Base-by-base conservation (phyloP, 805 yeast genomes). In the Saturnispora bothae region DNA sequence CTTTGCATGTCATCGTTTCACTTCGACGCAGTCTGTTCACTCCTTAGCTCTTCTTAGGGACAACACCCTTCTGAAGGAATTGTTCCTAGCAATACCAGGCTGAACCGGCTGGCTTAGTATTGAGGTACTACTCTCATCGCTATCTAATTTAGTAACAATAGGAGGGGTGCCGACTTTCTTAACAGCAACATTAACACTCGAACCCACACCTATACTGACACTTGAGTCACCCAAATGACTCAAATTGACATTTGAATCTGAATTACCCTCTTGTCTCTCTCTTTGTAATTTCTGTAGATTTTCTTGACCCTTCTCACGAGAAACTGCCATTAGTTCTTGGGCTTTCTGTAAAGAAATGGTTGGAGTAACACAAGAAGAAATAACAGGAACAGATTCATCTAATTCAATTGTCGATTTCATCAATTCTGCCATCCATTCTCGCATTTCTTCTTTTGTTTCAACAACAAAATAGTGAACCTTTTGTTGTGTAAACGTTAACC, bases 391-490 rank as follows among this genome's bases (percentile, higher is more conserved):
- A 2, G 83, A 60, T 41, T 92, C 96, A 60, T 92, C 98, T 40
- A 94, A 69, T 54, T 92, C 99, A 50, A 92, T 94, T 0, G 97
- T 92, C 0, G 97, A 94, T 43, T 88, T 85, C 76, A 88, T 83
- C 43, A 92, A 65, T 0, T 96, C 94, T 38, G 86, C 82, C 76
- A 88, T 77, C 99, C 99, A 92, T 2, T 71, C 72, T 54, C 95
- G 70, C 95, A 89, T 82, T 46, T 89, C 97, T 35, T 85, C 95
- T 41, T 69, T 73, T 0, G 84, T 71, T 35, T 92, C 96, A 31
- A 89, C 96, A 0, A 97, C 96, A 68, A 92, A 92, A 58, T 81
- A 92, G 52, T 92, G 98, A 6, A 86, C 83, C 48, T 86, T 84
- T 21, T 95, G 98, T 46, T 88, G 95, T 0, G 99, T 92, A 57